Conservation (phyloP, 1,139 yeast genomes). For the Taphrina sp. region DNA sequence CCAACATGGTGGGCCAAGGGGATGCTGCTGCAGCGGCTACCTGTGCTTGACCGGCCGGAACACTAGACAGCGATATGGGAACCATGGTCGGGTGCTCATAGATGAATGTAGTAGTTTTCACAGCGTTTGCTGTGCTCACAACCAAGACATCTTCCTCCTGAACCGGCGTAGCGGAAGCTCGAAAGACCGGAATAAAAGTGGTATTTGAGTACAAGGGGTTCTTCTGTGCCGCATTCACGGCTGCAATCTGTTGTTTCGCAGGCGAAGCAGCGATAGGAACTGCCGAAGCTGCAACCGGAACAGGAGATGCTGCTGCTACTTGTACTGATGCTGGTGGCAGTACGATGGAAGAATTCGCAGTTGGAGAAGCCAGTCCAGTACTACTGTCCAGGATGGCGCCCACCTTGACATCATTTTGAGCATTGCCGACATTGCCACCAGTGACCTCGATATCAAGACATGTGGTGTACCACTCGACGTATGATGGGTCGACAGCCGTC, state of each 20-base stretch:
- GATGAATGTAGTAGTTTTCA: not conserved
- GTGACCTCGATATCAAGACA: slow-evolving; percentile 37
- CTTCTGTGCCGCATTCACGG: not conserved
- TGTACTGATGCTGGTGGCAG: not conserved
- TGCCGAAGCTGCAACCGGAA: not conserved
- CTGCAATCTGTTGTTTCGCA: not conserved
- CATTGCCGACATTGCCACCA: no score
- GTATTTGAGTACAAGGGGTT: slow-evolving; percentile 9
- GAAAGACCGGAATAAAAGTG: not conserved
- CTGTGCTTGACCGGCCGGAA: not conserved
- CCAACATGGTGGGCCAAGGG: slow-evolving; percentile 1
- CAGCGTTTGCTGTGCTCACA: not conserved
- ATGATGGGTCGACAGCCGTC: slow-evolving; percentile 27
- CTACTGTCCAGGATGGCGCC: no score
- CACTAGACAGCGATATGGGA: not conserved
- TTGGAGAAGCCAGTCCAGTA: no score
- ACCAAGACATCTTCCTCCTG: slow-evolving; percentile 13
- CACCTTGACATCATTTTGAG: no score
- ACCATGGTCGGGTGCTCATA: slow-evolving; percentile 1
- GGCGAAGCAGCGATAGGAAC: not conserved
- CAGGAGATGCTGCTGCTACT: not conserved
- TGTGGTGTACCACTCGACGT: slow-evolving; percentile 37
- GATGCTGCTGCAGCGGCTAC: not conserved
- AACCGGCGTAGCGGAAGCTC: not conserved
- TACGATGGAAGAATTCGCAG: not conserved